Conservation (phyloP, 352 stramenopile genomes). For the Globisporangium orthogonon region DNA sequence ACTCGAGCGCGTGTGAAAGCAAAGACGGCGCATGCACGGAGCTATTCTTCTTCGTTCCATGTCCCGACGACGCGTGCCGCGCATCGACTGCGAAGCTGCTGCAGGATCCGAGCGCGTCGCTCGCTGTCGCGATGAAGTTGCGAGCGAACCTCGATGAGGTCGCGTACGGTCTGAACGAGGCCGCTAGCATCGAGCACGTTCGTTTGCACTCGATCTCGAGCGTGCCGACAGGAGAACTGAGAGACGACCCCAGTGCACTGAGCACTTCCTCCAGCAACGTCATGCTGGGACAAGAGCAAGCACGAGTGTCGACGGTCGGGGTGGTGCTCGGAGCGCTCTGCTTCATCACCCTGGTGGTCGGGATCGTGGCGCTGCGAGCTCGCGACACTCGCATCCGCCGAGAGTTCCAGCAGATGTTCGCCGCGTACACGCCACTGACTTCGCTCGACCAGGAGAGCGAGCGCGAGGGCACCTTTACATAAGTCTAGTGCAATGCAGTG, state of each 20-base stretch:
- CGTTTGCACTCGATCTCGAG: conserved; percentile 11
- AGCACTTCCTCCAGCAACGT: neutral
- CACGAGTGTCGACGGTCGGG: neutral
- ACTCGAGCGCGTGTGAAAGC: neutral
- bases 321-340: conserved; percentile 6
- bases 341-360: conserved; percentile 14
- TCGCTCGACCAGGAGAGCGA: conserved; percentile 22
- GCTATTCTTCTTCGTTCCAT: conserved; percentile 10
- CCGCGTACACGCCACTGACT: conserved; percentile 22
- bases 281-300: neutral
- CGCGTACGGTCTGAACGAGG: conserved; percentile 11
- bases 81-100: conserved; percentile 7
- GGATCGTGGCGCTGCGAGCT: conserved; percentile 13
- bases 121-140: conserved; percentile 19
- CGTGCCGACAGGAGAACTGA: neutral
- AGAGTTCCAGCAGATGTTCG: conserved; percentile 24
- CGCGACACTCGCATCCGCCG: conserved; percentile 23
- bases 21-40: neutral
- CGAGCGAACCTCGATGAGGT: conserved; percentile 11
- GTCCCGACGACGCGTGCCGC: conserved; percentile 10
- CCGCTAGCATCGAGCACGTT: conserved; percentile 17
- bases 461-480: neutral
- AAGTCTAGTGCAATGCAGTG: neutral
- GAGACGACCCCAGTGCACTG: too few species aligned
- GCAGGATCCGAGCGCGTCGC: conserved; percentile 12